Base-by-base conservation (phyloP, 257 asterid genomes). In the Penstemon newberryi region DNA sequence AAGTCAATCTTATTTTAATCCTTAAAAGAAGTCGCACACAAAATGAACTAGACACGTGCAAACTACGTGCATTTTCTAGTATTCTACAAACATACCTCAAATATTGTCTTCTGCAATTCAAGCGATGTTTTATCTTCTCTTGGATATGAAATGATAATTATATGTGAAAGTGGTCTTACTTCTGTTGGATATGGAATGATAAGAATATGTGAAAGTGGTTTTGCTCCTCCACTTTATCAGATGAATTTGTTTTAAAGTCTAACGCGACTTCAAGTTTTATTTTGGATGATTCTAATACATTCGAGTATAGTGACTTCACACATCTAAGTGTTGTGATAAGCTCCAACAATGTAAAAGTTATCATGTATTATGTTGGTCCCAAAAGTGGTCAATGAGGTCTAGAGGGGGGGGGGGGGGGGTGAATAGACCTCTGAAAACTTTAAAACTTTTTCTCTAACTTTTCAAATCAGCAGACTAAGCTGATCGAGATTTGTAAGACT, bases 261-360 rank as follows among this genome's bases (percentile, higher is more conserved):
- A 71, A 69, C 38, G 72, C 72, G 7, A 45, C 50, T 0, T 77
- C 75, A 13, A 58, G 78, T 37, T 44, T 78, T 33, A 58, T 81
- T 1, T 64, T 83, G 1, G 53, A 69, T 40, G 75, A 78, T 4
- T 39, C 79, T 0, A 12, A 50, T 43, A 65, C 66, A 39, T 71
- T 70, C 5, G 63, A 68, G 37, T 58, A 70, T 1, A 49, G 56
- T 37, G 39, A 69, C 5, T 81, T 78, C 62, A 67, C 70, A 10
- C 40, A 4, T 54, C 81, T 77, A 0, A 77, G 79, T 4, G 79
- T 77, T 4, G 76, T 77, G 41, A 67, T 84, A 36, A 79, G 67
- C 3, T 60, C 73, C 3, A 42, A 56, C 0, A 74, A 81, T 15
- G 84, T 78, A 0, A 38, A 36, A 3, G 51, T 2, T 10, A 70